A percentile compares a stretch with the other conserved stretches of the same genome.
phyloP scores from a whole-genome alignment of 1,284 basidiomycete species.

The Erythrobasidium hasegawianum region DNA sequence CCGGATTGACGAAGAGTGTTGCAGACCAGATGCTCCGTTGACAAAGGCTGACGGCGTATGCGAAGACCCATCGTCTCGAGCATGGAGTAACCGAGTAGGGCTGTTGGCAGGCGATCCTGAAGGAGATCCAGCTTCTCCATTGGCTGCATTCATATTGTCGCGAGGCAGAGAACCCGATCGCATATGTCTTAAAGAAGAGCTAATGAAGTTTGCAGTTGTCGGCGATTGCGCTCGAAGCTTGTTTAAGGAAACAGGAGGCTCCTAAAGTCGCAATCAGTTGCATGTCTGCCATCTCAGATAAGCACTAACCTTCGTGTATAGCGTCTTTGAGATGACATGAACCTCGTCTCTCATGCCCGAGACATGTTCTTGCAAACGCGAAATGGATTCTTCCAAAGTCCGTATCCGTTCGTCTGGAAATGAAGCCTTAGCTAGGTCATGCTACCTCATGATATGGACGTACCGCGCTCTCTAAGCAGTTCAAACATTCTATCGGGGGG shows the following conservation, averaged over 20 bases:
- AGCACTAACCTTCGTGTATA: constrained; percentile 31
- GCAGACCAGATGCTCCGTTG: not conserved
- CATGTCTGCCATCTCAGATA: too few species aligned
- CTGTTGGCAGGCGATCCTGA: constrained; percentile 12
- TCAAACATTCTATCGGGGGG: constrained; percentile 38
- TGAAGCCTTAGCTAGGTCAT: constrained; percentile 11
- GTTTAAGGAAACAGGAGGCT: constrained; percentile 27
- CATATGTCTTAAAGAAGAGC: constrained; percentile 9
- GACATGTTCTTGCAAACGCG: constrained; percentile 60
- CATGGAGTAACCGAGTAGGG: constrained; percentile 12
- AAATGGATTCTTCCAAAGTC: constrained; percentile 70
- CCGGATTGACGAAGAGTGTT: constrained; percentile 9
- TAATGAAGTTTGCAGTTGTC: constrained; percentile 20
- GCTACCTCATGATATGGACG: not conserved
- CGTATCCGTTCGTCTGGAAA: constrained; percentile 63
- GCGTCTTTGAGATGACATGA: constrained; percentile 32
- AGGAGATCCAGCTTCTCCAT: not conserved
- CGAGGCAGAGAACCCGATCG: constrained; percentile 23
- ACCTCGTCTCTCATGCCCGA: constrained; percentile 48
- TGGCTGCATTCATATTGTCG: not conserved
- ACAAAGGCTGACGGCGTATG: not conserved
- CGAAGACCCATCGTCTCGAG: not conserved
- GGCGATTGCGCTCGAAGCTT: constrained; percentile 25
- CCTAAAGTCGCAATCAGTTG: not conserved
- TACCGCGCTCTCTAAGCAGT: constrained; percentile 42